These are phyloP conservation scores for Ormosia emarginata DNA, from an alignment of 306 rosid genomes.

Conservation along the genomic window DNA sequence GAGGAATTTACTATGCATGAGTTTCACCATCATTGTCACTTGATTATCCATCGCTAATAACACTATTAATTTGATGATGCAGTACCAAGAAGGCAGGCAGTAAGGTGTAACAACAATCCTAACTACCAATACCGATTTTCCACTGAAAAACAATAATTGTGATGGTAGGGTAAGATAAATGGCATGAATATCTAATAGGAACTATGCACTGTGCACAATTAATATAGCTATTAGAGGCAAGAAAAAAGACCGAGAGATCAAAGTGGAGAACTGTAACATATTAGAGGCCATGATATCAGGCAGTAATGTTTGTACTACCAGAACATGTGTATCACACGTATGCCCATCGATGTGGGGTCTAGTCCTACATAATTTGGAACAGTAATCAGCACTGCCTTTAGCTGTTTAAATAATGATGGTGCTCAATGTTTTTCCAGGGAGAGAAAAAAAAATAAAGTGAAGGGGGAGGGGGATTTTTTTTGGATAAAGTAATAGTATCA, in stretches of 20 bases:
- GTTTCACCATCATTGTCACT: neutral
- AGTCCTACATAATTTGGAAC: conserved; percentile 14
- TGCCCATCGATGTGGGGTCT: conserved; percentile 29
- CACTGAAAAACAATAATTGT: conserved; percentile 4
- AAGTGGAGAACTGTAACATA: neutral
- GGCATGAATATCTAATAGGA: neutral
- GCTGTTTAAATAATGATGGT: conserved; percentile 22
- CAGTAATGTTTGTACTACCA: neutral
- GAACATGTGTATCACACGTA: conserved; percentile 36
- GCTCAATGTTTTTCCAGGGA: neutral
- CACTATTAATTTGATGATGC: neutral
- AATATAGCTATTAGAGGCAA: conserved; percentile 15
- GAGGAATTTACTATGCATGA: neutral
- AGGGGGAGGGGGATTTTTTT: no score
- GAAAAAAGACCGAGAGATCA: conserved; percentile 6
- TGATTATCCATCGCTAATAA: neutral
- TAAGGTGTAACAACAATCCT: conserved; percentile 3
- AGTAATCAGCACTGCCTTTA: conserved; percentile 16
- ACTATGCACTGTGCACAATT: conserved; percentile 2
- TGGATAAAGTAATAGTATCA: neutral
- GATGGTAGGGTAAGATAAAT: neutral
- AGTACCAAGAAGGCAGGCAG: neutral
- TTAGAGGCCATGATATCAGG: neutral
- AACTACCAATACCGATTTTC: conserved; percentile 6
- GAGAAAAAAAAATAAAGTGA: neutral